These are phyloP conservation scores for Volvariella surrecta DNA, from an alignment of 1,284 basidiomycete genomes.

Conservation along the genomic window DNA sequence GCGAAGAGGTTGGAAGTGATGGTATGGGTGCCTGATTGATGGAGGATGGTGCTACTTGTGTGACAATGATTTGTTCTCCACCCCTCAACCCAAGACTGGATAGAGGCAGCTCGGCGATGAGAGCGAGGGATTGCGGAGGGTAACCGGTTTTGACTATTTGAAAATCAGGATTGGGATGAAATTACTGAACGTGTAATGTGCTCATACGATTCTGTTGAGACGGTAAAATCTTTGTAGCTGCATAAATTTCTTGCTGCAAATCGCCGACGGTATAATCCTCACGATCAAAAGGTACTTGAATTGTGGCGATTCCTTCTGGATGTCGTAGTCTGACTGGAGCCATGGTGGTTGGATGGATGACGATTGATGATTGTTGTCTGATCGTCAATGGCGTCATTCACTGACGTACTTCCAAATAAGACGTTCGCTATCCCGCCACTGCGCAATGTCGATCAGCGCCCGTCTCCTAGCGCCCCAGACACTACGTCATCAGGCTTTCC, in stretches of 20 bases:
- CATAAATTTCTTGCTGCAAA: slow-evolving; percentile 64
- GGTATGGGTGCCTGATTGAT: slow-evolving; percentile 6
- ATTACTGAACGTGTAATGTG: slow-evolving; percentile 6
- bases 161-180: slow-evolving; percentile 5
- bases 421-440: background rate
- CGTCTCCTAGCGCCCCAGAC: too few species aligned
- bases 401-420: background rate
- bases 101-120: slow-evolving; percentile 64
- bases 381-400: background rate
- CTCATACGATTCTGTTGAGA: slow-evolving; percentile 69
- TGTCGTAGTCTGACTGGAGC: slow-evolving; percentile 68
- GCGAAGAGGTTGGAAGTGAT: background rate
- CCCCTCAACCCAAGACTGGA: slow-evolving; percentile 66
- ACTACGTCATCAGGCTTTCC: too few species aligned
- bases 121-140: slow-evolving; percentile 65
- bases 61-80: slow-evolving; percentile 83
- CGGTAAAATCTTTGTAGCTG: slow-evolving; percentile 61
- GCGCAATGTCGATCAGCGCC: slow-evolving; percentile 1
- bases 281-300: slow-evolving; percentile 52
- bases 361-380: too few species aligned
- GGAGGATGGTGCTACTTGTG: slow-evolving; percentile 7
- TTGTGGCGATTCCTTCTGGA: slow-evolving; percentile 73
- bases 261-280: slow-evolving; percentile 59
- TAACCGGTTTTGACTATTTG: slow-evolving; percentile 76
- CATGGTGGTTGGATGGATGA: slow-evolving; percentile 27